Evolutionary conservation across 768 basidiomycete genomes (phyloP).

Genomic region (Lactarius sanguifluus): DNA sequence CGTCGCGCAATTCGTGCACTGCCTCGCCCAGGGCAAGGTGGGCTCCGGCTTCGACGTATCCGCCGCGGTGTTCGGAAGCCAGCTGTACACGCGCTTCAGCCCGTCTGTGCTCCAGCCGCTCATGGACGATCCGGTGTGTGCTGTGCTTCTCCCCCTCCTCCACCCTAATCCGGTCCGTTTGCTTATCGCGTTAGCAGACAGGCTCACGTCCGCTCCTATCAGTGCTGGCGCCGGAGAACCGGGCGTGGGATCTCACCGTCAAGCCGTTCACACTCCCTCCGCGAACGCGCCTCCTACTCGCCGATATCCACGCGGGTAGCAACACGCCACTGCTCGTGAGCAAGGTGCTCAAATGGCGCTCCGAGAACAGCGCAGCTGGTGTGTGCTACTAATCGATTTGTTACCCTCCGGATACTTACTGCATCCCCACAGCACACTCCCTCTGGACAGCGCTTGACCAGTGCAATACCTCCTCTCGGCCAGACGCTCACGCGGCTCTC

Average conservation of each 20-base stretch:
- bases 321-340: constrained; percentile 94
- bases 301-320: constrained; percentile 94
- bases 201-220: constrained; percentile 41
- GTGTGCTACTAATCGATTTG: constrained; percentile 7
- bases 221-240: constrained; percentile 62
- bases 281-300: constrained; percentile 78
- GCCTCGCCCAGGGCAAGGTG: constrained; percentile 95
- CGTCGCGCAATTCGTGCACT: constrained; percentile 91
- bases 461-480: constrained; percentile 60
- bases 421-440: constrained; percentile 47
- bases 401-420: constrained; percentile 7
- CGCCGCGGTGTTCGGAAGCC: constrained; percentile 91
- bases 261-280: constrained; percentile 81
- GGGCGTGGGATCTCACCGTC: constrained; percentile 71
- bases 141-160: constrained; percentile 29
- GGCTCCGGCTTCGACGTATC: constrained; percentile 98
- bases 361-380: constrained; percentile 61
- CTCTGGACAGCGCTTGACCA: constrained; percentile 66
- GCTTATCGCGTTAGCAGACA: constrained; percentile 29
- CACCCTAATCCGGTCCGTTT: neutral
- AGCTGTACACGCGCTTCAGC: constrained; percentile 86
- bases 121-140: constrained; percentile 52
- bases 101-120: constrained; percentile 64
- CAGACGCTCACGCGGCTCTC: constrained; percentile 52
- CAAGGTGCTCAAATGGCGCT: constrained; percentile 88